Conservation (phyloP, 2,329 filamentous ascomycete genomes). For the Epichloe sp. region DNA sequence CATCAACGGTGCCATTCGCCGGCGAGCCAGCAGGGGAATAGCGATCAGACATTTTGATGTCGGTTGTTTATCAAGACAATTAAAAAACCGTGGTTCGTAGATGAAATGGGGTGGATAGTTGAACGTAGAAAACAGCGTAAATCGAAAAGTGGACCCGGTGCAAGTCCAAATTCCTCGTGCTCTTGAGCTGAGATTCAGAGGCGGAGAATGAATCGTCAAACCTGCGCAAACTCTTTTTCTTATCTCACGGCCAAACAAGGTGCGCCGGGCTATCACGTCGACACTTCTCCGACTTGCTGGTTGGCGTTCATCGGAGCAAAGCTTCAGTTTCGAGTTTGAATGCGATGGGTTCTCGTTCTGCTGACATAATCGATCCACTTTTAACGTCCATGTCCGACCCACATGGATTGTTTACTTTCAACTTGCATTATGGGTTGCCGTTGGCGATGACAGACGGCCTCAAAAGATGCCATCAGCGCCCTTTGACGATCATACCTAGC, state of each 20-base stretch:
- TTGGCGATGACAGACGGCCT: conserved; percentile 9
- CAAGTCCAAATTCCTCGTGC: not conserved
- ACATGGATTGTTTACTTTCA: conserved; percentile 22
- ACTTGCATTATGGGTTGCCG: conserved; percentile 14
- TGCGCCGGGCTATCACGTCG: not conserved
- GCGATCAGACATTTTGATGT: conserved; percentile 30
- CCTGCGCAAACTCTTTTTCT: too few relatives aligned
- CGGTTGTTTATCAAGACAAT: not conserved
- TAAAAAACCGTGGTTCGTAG: not conserved
- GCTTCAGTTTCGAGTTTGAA: not conserved
- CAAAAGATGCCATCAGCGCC: not conserved
- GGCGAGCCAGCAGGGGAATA: conserved; percentile 28
- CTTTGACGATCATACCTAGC: not conserved
- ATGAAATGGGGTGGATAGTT: not conserved
- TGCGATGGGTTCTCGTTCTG: conserved; percentile 2
- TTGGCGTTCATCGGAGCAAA: not conserved
- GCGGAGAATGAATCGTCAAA: not conserved
- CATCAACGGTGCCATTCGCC: conserved; percentile 22
- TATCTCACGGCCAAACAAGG: not conserved
- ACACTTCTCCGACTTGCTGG: not conserved
- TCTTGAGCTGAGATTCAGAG: not conserved
- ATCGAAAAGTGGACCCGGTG: not conserved
- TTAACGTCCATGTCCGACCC: conserved; percentile 5
- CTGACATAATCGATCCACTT: conserved; percentile 17
- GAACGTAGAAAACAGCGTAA: not conserved